Conservation (phyloP, 331 rosid species). For the Phaseolus coccineus region DNA sequence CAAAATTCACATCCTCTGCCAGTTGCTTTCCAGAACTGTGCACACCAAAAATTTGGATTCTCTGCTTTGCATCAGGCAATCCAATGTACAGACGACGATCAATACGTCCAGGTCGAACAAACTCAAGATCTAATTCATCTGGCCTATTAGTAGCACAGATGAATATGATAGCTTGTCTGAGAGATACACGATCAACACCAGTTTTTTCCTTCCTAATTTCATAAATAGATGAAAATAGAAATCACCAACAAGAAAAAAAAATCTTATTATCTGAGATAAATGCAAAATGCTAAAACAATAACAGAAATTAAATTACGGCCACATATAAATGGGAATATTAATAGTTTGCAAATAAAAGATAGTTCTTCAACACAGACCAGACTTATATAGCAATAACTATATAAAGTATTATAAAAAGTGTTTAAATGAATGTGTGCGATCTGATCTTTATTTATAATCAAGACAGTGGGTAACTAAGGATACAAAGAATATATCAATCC, state of each 20-base stretch:
- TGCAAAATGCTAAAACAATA: not conserved
- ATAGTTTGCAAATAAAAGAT: slow-evolving; percentile 2
- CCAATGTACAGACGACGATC: slow-evolving; percentile 97
- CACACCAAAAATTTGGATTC: slow-evolving; percentile 87
- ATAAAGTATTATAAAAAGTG: not conserved
- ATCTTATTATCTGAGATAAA: not conserved
- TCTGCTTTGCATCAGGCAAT: slow-evolving; percentile 91
- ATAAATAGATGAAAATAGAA: slow-evolving; percentile 34
- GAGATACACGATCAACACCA: slow-evolving; percentile 87
- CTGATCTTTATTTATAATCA: not conserved
- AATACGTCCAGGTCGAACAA: slow-evolving; percentile 89
- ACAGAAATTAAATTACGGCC: slow-evolving; percentile 15
- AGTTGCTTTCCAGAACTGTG: slow-evolving; percentile 89
- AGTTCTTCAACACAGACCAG: not conserved
- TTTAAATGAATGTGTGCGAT: not conserved
- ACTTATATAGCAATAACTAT: slow-evolving; percentile 21
- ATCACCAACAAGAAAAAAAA: slow-evolving; percentile 36
- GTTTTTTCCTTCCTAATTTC: slow-evolving; percentile 82
- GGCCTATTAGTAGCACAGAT: slow-evolving; percentile 97
- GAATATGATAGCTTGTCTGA: slow-evolving; percentile 96
- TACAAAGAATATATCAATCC: not conserved
- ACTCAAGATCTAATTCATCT: slow-evolving; percentile 89
- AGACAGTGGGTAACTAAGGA: not conserved
- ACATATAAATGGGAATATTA: not conserved
- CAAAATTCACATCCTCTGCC: slow-evolving; percentile 84